Conservation (phyloP, 2,329 filamentous ascomycete genomes). For the Penicillium palitans region DNA sequence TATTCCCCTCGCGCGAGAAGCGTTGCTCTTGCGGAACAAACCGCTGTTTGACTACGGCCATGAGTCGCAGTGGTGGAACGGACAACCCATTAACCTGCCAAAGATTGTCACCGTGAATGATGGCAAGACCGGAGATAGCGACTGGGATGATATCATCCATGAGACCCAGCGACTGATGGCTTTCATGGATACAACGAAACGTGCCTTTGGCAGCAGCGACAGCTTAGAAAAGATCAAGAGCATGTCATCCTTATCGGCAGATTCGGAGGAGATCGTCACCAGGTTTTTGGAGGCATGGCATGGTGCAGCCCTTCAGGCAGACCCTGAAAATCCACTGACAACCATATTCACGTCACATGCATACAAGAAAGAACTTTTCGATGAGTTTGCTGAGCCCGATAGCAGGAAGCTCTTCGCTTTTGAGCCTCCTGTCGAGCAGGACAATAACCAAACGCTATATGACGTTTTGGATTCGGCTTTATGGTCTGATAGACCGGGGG, state of each 20-base stretch:
- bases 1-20: constrained; percentile 60
- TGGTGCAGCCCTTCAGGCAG: constrained; percentile 45
- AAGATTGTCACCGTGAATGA: constrained; percentile 51
- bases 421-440: constrained; percentile 40
- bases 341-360: constrained; percentile 51
- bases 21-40: constrained; percentile 52
- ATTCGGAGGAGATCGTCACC: constrained; percentile 40
- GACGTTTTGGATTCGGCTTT: constrained; percentile 55
- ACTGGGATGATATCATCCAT: constrained; percentile 51
- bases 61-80: constrained; percentile 64
- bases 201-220: constrained; percentile 60
- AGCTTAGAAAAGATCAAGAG: constrained; percentile 49
- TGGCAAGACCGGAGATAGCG: constrained; percentile 33
- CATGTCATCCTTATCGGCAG: constrained; percentile 32
- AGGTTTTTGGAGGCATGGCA: constrained; percentile 55
- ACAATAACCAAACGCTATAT: constrained; percentile 50
- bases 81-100: constrained; percentile 51
- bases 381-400: constrained; percentile 31
- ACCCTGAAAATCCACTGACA: constrained; percentile 44
- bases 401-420: constrained; percentile 42
- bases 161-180: constrained; percentile 64
- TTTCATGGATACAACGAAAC: constrained; percentile 58
- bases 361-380: constrained; percentile 36
- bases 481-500: constrained; percentile 46
- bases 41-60: constrained; percentile 54